Evolutionary conservation across 2,329 filamentous ascomycete genomes (phyloP), one percentile per base, ranked within the genome.

Genomic region (Lasiodiplodia citricola): DNA sequence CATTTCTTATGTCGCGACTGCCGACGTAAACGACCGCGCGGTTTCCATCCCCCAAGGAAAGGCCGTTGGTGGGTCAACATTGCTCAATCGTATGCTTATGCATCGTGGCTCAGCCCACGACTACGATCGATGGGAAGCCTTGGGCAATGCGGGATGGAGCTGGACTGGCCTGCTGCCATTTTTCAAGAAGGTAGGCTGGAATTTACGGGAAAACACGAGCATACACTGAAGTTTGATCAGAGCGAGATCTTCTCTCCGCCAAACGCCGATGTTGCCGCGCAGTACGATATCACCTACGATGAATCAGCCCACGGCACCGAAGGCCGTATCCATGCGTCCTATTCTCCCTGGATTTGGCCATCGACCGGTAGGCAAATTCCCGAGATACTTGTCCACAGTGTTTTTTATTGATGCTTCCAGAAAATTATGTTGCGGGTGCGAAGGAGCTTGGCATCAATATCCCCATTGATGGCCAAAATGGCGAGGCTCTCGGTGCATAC

Each of bases 131-230:
- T 73, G 71, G 71, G 67, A 58, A 11, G 31, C 69, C 18, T 25
- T 70, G 23, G 67, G 70, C 4, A 64, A 66, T 38, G 31, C 54
- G 13, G 64, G 63, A 3, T 79, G 77, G 77, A 74, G 72, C 23
- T 79, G 75, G 74, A 66, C 74, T 44, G 72, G 71, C 14, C 68
- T 79, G n/a, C 65, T 73, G 7, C 64, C 68, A 4, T 79, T 77
- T 63, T 78, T 78, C 70, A 78, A 75, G 54, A 79, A 78, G 68
- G 74, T 72, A 55, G 8, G 56, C 2, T 4, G 13, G 47, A 8
- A 13, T 31, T 18, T 21, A 2, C 13, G 23, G 2, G 8, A 28
- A 11, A 13, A 21, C 18, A 31, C 4, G 25, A 41, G 41, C 57
- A 38, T 37, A 41, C 7, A 10, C 50, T 55, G 18, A 63, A 11